phyloP scores from a whole-genome alignment of 2,329 filamentous ascomycete species.

The Orbilia ellipsospora region DNA sequence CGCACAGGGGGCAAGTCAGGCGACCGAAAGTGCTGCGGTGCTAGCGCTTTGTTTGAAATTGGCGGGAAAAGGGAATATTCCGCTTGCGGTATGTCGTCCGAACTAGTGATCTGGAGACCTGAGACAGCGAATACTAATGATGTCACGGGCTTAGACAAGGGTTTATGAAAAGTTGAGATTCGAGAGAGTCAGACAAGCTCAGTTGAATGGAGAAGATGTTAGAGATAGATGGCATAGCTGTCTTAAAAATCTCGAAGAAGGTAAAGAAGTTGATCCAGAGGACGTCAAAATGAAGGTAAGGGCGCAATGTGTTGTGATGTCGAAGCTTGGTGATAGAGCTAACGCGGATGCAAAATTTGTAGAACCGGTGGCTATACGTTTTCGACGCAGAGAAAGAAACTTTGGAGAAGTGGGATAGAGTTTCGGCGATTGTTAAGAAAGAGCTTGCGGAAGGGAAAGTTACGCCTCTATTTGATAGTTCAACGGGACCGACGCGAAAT shows the following conservation, averaged over 20 bases:
- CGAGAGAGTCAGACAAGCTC: constrained; percentile 62
- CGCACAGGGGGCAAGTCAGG: constrained; percentile 68
- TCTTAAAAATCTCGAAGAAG: constrained; percentile 63
- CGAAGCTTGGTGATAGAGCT: background rate
- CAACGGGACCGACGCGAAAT: constrained; percentile 26
- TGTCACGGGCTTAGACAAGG: constrained; percentile 59
- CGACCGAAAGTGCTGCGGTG: constrained; percentile 67
- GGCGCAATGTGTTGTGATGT: constrained; percentile 21
- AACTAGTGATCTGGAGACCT: background rate
- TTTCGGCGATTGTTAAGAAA: constrained; percentile 62
- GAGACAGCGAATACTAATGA: background rate
- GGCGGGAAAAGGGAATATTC: constrained; percentile 63
- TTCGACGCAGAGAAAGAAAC: constrained; percentile 66
- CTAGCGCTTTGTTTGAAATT: constrained; percentile 65
- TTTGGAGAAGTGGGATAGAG: constrained; percentile 63
- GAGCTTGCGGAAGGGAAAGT: constrained; percentile 59
- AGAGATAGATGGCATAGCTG: constrained; percentile 65
- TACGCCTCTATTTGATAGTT: constrained; percentile 61
- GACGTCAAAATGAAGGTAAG: constrained; percentile 63
- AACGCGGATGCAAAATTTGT: background rate
- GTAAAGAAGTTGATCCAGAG: constrained; percentile 65
- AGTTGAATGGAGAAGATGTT: constrained; percentile 65
- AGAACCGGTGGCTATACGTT: constrained; percentile 66
- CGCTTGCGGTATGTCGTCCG: constrained; percentile 59
- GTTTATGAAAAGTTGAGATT: constrained; percentile 65